Evolutionary conservation across 192 early-diverging fungal genomes (phyloP).

Genomic region (Coemansia sp.): DNA sequence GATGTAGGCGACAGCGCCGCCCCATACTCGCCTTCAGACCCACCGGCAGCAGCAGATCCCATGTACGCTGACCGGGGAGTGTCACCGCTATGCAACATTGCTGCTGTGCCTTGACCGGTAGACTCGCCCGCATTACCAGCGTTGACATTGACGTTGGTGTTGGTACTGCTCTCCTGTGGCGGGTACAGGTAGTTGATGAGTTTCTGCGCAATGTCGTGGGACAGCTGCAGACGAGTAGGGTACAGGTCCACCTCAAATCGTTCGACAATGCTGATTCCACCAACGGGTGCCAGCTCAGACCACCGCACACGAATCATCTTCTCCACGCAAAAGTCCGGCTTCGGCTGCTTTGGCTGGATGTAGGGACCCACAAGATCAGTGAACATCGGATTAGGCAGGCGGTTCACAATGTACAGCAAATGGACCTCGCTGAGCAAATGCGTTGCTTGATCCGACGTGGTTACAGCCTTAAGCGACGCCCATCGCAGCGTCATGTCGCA

Average conservation of each 20-base stretch:
- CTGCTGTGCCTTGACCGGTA: neutral
- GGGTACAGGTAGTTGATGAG: constrained; percentile 85
- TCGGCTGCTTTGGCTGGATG: constrained; percentile 55
- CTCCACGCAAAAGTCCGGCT: constrained; percentile 72
- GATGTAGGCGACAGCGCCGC: neutral
- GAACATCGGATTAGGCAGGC: constrained; percentile 59
- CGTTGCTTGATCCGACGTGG: constrained; percentile 83
- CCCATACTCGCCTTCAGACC: constrained; percentile 1
- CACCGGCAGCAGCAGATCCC: neutral
- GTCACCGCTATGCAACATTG: constrained; percentile 2
- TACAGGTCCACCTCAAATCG: constrained; percentile 87
- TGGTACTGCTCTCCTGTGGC: constrained; percentile 28
- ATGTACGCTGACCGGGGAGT: constrained; percentile 9
- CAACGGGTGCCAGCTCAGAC: constrained; percentile 79
- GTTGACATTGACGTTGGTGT: constrained; percentile 2
- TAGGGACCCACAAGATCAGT: constrained; percentile 63
- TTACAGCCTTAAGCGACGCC: constrained; percentile 67
- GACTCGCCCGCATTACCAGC: neutral
- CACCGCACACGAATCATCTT: constrained; percentile 89
- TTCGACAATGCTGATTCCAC: constrained; percentile 87
- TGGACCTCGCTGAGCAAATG: constrained; percentile 75
- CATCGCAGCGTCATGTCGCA: constrained; percentile 71
- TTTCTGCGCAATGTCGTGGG: constrained; percentile 81
- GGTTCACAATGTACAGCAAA: constrained; percentile 68
- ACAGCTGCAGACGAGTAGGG: constrained; percentile 80